Evolutionary conservation across 768 basidiomycete genomes (phyloP).

Genomic region (Boletus insuetus): DNA sequence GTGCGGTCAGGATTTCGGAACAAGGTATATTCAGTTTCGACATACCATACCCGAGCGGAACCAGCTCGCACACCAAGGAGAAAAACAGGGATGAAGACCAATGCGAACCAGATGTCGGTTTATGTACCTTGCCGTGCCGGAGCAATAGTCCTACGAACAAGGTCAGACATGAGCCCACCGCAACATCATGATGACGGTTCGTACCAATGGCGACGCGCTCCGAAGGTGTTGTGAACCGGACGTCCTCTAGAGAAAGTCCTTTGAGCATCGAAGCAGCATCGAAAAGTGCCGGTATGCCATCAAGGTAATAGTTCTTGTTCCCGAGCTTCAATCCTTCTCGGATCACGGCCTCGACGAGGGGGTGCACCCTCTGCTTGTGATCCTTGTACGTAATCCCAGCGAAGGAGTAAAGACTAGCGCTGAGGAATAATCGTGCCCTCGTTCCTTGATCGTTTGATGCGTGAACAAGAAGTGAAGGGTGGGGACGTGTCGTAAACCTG

Average conservation of each 20-base stretch:
- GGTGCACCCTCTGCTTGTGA: conserved; percentile 58
- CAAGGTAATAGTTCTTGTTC: conserved; percentile 69
- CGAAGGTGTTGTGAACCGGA: conserved; percentile 38
- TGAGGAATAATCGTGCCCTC: conserved; percentile 70
- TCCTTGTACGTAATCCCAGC: conserved; percentile 54
- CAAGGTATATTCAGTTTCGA: background rate
- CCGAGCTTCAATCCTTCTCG: conserved; percentile 86
- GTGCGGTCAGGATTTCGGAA: background rate
- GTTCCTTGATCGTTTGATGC: conserved; percentile 28
- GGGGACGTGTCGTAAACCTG: conserved; percentile 18
- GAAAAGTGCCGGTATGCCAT: conserved; percentile 71
- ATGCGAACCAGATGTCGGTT: conserved; percentile 53
- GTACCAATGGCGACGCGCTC: conserved; percentile 61
- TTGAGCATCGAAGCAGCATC: conserved; percentile 44
- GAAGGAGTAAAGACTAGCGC: conserved; percentile 74
- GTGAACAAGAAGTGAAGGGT: conserved; percentile 40
- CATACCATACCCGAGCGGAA: conserved; percentile 47
- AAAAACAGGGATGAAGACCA: conserved; percentile 77
- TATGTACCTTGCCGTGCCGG: conserved; percentile 65
- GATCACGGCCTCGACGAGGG: conserved; percentile 66
- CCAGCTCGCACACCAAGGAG: conserved; percentile 69
- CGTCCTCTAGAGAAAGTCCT: conserved; percentile 29
- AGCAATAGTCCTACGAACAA: conserved; percentile 56
- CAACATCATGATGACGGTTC: conserved; percentile 4
- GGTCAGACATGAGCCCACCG: background rate